These are phyloP conservation scores for Eucalyptus curtisii DNA, from an alignment of 345 rosid species.

Conservation along the genomic window DNA sequence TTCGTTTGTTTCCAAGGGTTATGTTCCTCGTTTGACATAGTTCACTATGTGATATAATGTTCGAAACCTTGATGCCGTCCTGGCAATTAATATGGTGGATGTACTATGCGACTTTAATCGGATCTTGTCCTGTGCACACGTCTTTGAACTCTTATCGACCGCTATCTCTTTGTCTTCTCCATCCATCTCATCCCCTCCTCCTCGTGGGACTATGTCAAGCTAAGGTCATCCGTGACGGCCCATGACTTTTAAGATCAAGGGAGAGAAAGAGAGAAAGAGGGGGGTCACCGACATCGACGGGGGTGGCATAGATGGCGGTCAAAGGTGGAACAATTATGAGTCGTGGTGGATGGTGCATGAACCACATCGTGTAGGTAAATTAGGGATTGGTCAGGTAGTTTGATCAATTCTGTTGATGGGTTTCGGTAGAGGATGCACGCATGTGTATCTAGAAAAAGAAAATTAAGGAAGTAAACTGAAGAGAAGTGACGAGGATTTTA, in stretches of 20 bases:
- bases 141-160: neutral
- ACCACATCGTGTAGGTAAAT: neutral
- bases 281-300: neutral
- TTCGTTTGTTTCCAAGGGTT: neutral
- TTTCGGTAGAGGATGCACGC: neutral
- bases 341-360: neutral
- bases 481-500: neutral
- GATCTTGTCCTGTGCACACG: neutral
- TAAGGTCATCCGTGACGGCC: neutral
- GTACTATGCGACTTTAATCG: neutral
- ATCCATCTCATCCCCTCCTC: neutral
- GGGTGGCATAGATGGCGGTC: neutral
- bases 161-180: neutral
- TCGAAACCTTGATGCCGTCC: neutral
- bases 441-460: neutral
- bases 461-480: too few relatives aligned
- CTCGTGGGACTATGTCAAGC: neutral
- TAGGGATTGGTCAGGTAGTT: neutral
- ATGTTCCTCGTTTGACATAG: neutral
- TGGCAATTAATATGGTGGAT: neutral
- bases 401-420: neutral
- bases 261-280: neutral
- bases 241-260: neutral
- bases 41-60: neutral
- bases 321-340: neutral